Base-by-base conservation (phyloP, 2,329 filamentous ascomycete genomes). In the Cryoendolithus antarcticus region DNA sequence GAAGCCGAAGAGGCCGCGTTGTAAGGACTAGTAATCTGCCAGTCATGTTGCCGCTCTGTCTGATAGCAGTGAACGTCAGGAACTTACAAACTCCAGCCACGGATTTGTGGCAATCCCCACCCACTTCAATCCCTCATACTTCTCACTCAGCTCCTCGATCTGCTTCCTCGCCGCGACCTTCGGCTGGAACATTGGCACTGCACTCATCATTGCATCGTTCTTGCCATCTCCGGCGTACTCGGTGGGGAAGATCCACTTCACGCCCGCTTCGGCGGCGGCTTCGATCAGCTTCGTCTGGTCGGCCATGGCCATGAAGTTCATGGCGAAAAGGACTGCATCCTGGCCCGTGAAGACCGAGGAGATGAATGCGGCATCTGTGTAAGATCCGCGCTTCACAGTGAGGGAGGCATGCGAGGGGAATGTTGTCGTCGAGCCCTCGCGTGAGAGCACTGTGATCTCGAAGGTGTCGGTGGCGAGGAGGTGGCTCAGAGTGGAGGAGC, bases 61-160 rank as follows among this genome's bases (percentile, higher is more conserved):
- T 8, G 9, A 8, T 8, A 8, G 9, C n/a, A 9, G n/a, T 30
- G 8, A 30, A n/a, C n/a, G 5, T 5, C 15, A 5, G 5, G 15
- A 19, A 19, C n/a, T 40, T 42, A 40, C 44, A 31, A 37, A 49
- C 34, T 51, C 47, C 21, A 46, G 48, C 55, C 56, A 58, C 32
- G 55, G 56, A n/a, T 48, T 46, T 28, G 49, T 54, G 3, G 47
- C 42, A 4, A 59, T 43, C 13, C 45, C 51, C 32, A 59, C 51
- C 46, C 48, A 59, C 33, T 44, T 67, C 44, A 80, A 65, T 0
- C 52, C 58, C 4, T 35, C 60, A 10, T 30, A 34, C 27, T 34
- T 49, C 34, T 41, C 43, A 3, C 50, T 50, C 9, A 54, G 32
- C 27, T 44, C 35, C 27, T 52, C 44, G 11, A 60, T 53, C 13